phyloP scores from a whole-genome alignment of 306 rosid species.

The Notholithocarpus densiflorus region DNA sequence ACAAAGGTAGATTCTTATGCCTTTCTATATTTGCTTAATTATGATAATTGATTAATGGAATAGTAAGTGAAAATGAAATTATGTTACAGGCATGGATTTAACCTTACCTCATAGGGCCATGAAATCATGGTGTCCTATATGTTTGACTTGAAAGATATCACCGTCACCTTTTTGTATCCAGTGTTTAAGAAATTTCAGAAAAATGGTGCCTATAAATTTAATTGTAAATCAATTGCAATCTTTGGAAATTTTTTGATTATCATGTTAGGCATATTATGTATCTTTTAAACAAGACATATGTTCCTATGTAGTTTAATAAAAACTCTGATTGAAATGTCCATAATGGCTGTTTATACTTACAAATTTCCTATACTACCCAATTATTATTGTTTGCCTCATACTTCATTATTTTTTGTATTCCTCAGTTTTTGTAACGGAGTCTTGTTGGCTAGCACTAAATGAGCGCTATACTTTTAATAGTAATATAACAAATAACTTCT shows the following conservation, averaged over 20 bases:
- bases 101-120: neutral
- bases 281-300: neutral
- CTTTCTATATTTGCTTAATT: neutral
- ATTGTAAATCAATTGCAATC: neutral
- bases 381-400: no score
- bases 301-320: neutral
- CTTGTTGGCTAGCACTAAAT: no score
- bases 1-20: constrained; percentile 54
- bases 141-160: neutral
- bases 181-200: neutral
- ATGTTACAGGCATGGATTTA: neutral
- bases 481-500: no score
- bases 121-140: neutral
- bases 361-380: no score
- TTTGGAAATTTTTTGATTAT: neutral
- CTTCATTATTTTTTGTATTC: no score
- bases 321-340: no score
- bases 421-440: no score
- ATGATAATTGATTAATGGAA: neutral
- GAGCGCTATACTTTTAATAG: no score
- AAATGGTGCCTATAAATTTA: neutral
- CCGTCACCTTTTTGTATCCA: neutral
- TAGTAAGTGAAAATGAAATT: neutral
- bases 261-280: neutral
- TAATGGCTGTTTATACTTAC: no score